Percentiles rank a stretch among this genome's conserved stretches.
These are phyloP conservation scores for Paraconiothyrium brasiliense DNA, from an alignment of 2,329 filamentous ascomycete genomes.

Conservation along the genomic window DNA sequence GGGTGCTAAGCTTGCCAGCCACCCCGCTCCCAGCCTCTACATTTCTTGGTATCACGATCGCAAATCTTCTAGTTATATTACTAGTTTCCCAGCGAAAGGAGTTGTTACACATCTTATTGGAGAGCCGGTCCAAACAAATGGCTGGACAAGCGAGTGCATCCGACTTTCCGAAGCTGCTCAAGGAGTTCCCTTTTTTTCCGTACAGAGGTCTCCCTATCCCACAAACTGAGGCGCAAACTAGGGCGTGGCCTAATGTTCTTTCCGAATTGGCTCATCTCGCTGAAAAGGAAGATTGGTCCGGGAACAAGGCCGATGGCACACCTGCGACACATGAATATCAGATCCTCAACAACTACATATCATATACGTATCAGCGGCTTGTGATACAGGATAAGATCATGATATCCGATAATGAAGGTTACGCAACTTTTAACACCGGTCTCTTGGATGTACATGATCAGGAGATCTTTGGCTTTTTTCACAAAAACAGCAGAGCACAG, in stretches of 20 bases:
- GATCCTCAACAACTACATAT: background rate
- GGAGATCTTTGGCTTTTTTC: background rate
- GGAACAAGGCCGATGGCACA: background rate
- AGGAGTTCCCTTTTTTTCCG: background rate
- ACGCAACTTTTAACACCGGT: background rate
- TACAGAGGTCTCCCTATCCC: background rate
- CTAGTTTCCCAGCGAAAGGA: no score
- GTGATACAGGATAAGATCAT: background rate
- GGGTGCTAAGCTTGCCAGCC: no score
- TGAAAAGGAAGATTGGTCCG: background rate
- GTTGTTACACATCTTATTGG: no score
- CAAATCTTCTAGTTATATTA: no score
- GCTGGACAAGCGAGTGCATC: background rate
- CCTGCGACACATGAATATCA: background rate
- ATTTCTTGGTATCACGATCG: no score
- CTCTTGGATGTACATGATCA: background rate
- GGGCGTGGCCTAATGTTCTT: background rate
- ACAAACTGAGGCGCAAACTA: background rate
- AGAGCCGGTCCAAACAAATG: no score
- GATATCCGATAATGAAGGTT: background rate
- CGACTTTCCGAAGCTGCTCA: no score
- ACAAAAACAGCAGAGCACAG: background rate
- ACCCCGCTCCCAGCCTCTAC: no score
- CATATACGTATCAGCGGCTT: background rate
- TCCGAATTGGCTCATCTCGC: background rate